These are phyloP conservation scores for Phytophthora aleatoria DNA, from an alignment of 352 stramenopile genomes.

Conservation along the genomic window DNA sequence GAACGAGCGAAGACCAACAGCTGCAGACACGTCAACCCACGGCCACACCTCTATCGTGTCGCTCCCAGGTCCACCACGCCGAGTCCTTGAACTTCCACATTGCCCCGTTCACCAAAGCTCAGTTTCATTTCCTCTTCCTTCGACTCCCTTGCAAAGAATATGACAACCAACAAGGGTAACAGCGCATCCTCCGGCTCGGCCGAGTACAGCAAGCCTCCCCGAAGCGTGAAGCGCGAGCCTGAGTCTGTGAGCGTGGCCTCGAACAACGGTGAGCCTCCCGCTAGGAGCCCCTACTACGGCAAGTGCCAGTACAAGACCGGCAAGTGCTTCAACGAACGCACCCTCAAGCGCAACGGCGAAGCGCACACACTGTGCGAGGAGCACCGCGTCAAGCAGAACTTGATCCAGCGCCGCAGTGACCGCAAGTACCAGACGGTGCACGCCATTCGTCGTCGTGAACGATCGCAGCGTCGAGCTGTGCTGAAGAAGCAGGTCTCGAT, in stretches of 20 bases:
- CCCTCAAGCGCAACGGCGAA: constrained; percentile 83
- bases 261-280: constrained; percentile 7
- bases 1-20: constrained; percentile 35
- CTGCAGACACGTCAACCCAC: constrained; percentile 28
- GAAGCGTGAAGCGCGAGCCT: constrained; percentile 22
- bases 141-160: constrained; percentile 38
- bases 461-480: constrained; percentile 74
- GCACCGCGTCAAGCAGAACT: constrained; percentile 86
- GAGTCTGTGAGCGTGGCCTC: constrained; percentile 4
- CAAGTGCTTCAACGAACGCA: constrained; percentile 90
- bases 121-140: constrained; percentile 26
- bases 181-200: neutral
- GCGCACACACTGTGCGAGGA: constrained; percentile 85
- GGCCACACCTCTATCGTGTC: constrained; percentile 1
- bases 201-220: constrained; percentile 7
- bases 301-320: constrained; percentile 91
- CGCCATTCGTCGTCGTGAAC: constrained; percentile 81
- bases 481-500: constrained; percentile 86
- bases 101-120: constrained; percentile 14
- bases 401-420: constrained; percentile 82
- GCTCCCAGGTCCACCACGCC: constrained; percentile 5
- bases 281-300: constrained; percentile 57
- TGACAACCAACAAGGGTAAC: constrained; percentile 35
- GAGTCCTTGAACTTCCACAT: constrained; percentile 2
- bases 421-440: constrained; percentile 88